Evolutionary conservation across 2,329 filamentous ascomycete genomes (phyloP), one percentile per base, ranked within the genome.

Genomic region (Cytospora leucostoma): DNA sequence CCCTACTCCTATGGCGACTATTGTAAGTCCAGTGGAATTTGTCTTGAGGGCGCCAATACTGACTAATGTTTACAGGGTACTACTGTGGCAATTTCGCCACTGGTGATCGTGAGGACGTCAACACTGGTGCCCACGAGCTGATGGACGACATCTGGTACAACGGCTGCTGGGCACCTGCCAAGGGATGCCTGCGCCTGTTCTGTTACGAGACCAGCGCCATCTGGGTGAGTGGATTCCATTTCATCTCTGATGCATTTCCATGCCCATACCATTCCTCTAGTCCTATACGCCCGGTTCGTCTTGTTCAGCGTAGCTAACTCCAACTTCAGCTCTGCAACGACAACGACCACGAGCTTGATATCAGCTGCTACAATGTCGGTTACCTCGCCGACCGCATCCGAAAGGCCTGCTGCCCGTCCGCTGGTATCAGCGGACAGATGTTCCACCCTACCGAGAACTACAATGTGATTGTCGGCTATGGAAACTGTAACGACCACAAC

Each of bases 321-420:
- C 1, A 21, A 4, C n/a, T 12, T 6, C 27, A 53, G 51, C 51
- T 53, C 27, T 53, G 51, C 51, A 53, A 53, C 51, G 51, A 53
- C 27, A 53, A 53, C 27, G 51, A 53, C 51, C 15, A 53, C 27
- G 32, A 33, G 32, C 5, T 53, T 6, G 6, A 7, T 12, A 13
- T 34, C 51, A 53, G 51, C 51, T 53, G 51, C 51, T 53, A 53
- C 51, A 53, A 53, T 11, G 51, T 53, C 27, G 51, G 51, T 27
- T 53, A 35, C 15, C 27, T 53, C 32, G 51, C 32, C 27, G 8
- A 11, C 5, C 51, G 27, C n/a, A 53, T 21, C 51, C 15, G 34
- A 7, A 8, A 53, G 51, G 32, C 34, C 51, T 53, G 51, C 51
- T 53, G 51, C 27, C 15, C 32, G 12, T 34, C 51, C 51, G 51